A percentile compares a stretch with the other conserved stretches of the same genome.
Evolutionary conservation across 2,329 filamentous ascomycete genomes (phyloP).

Genomic region (Metarhizium sp.): DNA sequence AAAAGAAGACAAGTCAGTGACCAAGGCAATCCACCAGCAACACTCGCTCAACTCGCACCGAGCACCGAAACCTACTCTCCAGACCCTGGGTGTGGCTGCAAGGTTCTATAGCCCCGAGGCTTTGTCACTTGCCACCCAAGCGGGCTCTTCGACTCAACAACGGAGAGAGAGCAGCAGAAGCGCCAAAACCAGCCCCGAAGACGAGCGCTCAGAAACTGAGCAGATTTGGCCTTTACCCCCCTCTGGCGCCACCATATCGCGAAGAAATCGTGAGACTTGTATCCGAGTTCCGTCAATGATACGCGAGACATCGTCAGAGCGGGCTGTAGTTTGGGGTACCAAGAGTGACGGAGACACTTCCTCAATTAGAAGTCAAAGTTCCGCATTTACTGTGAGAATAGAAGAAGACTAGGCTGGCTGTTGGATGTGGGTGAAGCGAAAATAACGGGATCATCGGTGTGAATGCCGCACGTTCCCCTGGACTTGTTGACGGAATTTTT

Average conservation of each 20-base stretch:
- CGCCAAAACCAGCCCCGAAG: background rate
- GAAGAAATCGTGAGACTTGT: slow-evolving; percentile 1
- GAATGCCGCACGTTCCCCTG: background rate
- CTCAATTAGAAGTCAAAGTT: slow-evolving; percentile 9
- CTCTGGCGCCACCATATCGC: background rate
- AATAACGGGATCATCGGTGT: background rate
- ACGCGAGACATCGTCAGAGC: slow-evolving; percentile 4
- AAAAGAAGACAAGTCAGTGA: slow-evolving; percentile 4
- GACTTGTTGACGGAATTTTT: too few relatives aligned
- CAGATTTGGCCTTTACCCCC: slow-evolving; percentile 6
- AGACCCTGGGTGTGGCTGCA: slow-evolving; percentile 2
- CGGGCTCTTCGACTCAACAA: background rate
- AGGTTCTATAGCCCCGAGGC: slow-evolving; percentile 9
- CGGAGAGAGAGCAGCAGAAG: background rate
- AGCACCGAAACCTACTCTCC: background rate
- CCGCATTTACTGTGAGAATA: slow-evolving; percentile 11
- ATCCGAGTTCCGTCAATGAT: slow-evolving; percentile 8
- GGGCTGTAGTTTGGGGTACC: background rate
- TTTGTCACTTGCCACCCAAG: slow-evolving; percentile 6
- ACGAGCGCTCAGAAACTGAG: slow-evolving; percentile 4
- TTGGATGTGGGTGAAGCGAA: background rate
- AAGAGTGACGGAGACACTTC: slow-evolving; percentile 6
- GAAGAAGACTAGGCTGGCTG: slow-evolving; percentile 3
- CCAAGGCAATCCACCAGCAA: slow-evolving; percentile 9
- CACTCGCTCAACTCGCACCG: slow-evolving; percentile 4